phyloP scores from a whole-genome alignment of 441 rosid genomes.

The Gossypium lobatum region DNA sequence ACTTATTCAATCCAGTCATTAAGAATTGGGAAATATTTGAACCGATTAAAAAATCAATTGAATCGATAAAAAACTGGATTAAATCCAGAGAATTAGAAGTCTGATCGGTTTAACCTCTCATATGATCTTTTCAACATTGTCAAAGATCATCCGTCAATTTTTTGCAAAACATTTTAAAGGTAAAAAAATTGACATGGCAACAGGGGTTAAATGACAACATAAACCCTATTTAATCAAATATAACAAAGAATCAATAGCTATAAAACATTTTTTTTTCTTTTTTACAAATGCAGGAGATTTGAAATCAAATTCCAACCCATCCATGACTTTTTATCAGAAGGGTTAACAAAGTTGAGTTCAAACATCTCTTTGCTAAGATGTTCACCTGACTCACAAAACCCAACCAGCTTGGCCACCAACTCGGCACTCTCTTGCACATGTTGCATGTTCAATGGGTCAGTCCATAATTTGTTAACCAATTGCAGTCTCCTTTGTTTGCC shows the following conservation, averaged over 20 bases:
- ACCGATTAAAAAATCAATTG: too few relatives aligned
- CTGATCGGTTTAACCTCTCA: too few relatives aligned
- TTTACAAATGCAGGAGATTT: slow-evolving; percentile 54
- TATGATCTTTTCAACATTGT: too few relatives aligned
- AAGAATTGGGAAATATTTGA: too few relatives aligned
- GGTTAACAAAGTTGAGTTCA: slow-evolving; percentile 63
- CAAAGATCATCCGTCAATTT: too few relatives aligned
- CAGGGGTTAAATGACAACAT: neutral
- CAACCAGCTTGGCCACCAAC: slow-evolving; percentile 73
- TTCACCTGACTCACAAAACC: slow-evolving; percentile 73
- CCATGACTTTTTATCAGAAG: slow-evolving; percentile 78
- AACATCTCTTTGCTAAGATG: slow-evolving; percentile 86
- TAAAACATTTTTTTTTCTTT: neutral
- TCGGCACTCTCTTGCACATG: slow-evolving; percentile 73
- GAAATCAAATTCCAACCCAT: slow-evolving; percentile 91
- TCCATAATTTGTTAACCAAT: slow-evolving; percentile 79
- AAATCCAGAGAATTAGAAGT: too few relatives aligned
- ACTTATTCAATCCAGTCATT: too few relatives aligned
- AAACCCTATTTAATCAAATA: neutral
- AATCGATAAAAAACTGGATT: too few relatives aligned
- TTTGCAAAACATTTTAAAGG: too few relatives aligned
- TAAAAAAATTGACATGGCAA: neutral
- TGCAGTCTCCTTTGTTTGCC: slow-evolving; percentile 89
- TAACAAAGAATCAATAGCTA: neutral
- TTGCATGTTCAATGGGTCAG: slow-evolving; percentile 69